A percentile compares a stretch with the other conserved stretches of the same genome.
Conservation (phyloP, 2,329 filamentous ascomycete genomes). For the Plectosphaerella sp. region DNA sequence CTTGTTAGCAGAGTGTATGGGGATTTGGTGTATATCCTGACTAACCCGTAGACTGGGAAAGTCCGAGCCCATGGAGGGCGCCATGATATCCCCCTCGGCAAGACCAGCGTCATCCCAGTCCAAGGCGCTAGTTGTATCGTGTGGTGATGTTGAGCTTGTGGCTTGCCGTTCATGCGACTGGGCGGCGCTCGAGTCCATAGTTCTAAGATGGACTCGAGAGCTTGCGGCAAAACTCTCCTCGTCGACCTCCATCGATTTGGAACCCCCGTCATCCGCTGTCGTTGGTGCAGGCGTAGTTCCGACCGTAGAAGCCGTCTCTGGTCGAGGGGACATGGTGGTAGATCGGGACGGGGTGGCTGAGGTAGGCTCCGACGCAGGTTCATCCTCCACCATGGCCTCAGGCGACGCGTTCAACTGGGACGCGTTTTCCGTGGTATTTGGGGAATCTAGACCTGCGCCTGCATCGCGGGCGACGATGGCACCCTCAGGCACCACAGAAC, state of each 20-base stretch:
- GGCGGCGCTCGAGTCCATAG: background rate
- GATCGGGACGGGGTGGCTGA: conserved; percentile 27
- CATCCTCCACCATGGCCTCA: conserved; percentile 15
- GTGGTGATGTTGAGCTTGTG: background rate
- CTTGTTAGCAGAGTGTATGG: background rate
- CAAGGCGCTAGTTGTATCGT: background rate
- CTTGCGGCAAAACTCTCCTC: conserved; percentile 19
- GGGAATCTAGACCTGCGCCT: background rate
- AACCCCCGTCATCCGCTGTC: conserved; percentile 20
- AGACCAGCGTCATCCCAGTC: background rate
- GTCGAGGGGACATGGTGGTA: conserved; percentile 38
- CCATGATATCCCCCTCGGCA: conserved; percentile 22
- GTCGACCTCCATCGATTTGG: conserved; percentile 36
- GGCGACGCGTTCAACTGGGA: conserved; percentile 8
- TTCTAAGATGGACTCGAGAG: background rate
- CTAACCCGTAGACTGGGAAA: conserved; percentile 31
- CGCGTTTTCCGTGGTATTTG: conserved; percentile 6
- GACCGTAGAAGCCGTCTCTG: conserved; percentile 27
- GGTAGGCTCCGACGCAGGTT: conserved; percentile 5
- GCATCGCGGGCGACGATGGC: too few relatives aligned
- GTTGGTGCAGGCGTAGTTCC: conserved; percentile 27
- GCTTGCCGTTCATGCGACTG: background rate
- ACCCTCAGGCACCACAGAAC: too few relatives aligned
- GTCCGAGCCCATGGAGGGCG: conserved; percentile 31
- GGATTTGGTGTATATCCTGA: background rate